Evolutionary conservation across 2,329 filamentous ascomycete genomes (phyloP).

Genomic region (Verticillium nonalfalfae): DNA sequence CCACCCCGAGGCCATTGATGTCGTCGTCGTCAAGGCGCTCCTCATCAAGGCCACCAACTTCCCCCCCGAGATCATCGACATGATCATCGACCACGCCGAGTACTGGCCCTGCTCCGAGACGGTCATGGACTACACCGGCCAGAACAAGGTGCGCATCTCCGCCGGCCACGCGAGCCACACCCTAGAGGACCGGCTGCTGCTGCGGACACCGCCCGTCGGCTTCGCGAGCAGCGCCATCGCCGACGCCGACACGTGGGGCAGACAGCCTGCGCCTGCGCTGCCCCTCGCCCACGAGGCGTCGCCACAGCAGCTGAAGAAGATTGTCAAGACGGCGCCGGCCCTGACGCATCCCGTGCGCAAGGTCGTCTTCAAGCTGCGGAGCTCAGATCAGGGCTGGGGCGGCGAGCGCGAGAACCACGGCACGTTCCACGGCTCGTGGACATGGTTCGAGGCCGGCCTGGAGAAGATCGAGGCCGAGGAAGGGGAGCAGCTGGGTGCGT

Average conservation of each 20-base stretch:
- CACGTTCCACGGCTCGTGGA: slow-evolving; percentile 43
- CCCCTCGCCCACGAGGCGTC: not conserved
- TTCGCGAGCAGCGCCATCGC: slow-evolving; percentile 16
- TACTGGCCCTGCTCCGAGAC: slow-evolving; percentile 51
- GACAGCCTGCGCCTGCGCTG: slow-evolving; percentile 3
- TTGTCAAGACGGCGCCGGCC: slow-evolving; percentile 16
- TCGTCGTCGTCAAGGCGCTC: slow-evolving; percentile 40
- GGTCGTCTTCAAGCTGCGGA: slow-evolving; percentile 52
- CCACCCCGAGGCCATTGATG: slow-evolving; percentile 38
- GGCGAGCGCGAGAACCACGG: slow-evolving; percentile 20
- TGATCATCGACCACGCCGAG: slow-evolving; percentile 52
- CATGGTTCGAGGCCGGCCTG: slow-evolving; percentile 59
- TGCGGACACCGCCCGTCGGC: slow-evolving; percentile 31
- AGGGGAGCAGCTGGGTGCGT: not conserved
- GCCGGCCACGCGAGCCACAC: slow-evolving; percentile 10
- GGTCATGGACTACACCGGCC: slow-evolving; percentile 17
- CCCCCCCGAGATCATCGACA: slow-evolving; percentile 49
- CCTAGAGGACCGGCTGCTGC: slow-evolving; percentile 25
- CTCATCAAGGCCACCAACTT: slow-evolving; percentile 35
- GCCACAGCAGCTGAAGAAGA: slow-evolving; percentile 22
- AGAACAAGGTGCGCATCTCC: slow-evolving; percentile 13
- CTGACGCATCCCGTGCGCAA: slow-evolving; percentile 49
- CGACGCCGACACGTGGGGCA: not conserved
- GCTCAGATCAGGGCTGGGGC: slow-evolving; percentile 54
- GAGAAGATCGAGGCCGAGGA: slow-evolving; percentile 41